Base-by-base conservation (phyloP, 257 asterid species). In the Solanum medicagineum region DNA sequence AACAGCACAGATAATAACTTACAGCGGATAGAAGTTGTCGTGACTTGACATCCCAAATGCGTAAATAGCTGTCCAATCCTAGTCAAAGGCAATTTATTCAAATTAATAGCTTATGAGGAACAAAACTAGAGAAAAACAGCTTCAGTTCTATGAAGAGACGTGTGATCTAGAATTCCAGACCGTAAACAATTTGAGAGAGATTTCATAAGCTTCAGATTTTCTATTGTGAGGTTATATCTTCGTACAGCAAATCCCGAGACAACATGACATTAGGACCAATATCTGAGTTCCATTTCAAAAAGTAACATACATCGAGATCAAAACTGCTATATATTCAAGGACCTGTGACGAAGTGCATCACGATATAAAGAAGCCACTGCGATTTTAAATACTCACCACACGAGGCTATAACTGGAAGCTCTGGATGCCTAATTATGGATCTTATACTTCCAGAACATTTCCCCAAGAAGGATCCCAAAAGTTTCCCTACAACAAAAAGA, bases 31-130 rank as follows among this genome's bases (percentile, higher is more conserved):
- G 92, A 87, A 97, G 97, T 87, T 94, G 96, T 22, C 99, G 89
- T 36, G 98, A 90, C 32, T 97, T 59, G 40, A 92, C 86, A 89
- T 97, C 97, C 99, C 99, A 97, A 85, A 97, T 89, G 86, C 98
- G 97, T 89, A 97, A 90, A 89, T 95, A 97, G 88, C 98, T 87
- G 87, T 97, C 99, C 63, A 97, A 94, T 81, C 98, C 99, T 95
- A 82, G 81, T 85, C 81, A 87, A 84, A 70, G 54, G 74, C 80
- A 85, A 81, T 56, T 81, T 49, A 1, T 45, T 47, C 81, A 79
- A 17, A 65, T 53, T 9, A 79, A 79, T 53, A 77, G 40, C 47
- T 47, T 26, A 19, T 16, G 63, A 26, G 10, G 63, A 77, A 77
- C 22, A 51, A 8, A 29, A 5, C 22, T 40, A 53, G 65, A 79